phyloP scores from a whole-genome alignment of 495 filamentous ascomycete genomes.

The Astrothelium subdiscretum region DNA sequence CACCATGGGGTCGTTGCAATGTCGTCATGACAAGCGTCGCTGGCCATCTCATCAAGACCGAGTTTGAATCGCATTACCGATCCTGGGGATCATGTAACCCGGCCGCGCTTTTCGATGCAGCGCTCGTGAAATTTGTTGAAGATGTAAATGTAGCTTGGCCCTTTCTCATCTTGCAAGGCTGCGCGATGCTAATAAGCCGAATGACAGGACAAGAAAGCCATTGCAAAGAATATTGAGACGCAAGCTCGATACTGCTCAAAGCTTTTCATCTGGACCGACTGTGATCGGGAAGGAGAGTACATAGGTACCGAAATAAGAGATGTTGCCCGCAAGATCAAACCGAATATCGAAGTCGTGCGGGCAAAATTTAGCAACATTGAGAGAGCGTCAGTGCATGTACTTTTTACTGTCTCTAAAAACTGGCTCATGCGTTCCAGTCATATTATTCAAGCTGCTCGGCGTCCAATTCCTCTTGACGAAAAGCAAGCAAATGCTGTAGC shows the following conservation, averaged over 20 bases:
- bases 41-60: slow-evolving; percentile 66
- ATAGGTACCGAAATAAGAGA: slow-evolving; percentile 88
- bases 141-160: too few species aligned
- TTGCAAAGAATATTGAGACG: slow-evolving; percentile 72
- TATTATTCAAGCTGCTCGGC: slow-evolving; percentile 70
- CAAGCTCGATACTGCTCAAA: slow-evolving; percentile 58
- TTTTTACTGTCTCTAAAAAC: slow-evolving; percentile 22
- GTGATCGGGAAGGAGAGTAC: slow-evolving; percentile 93
- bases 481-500: slow-evolving; percentile 78
- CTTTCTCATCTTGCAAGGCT: slow-evolving; percentile 12
- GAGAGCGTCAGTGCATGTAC: slow-evolving; percentile 44
- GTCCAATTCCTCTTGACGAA: slow-evolving; percentile 69
- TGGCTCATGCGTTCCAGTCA: slow-evolving; percentile 37
- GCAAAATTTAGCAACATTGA: slow-evolving; percentile 95
- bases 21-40: slow-evolving; percentile 89
- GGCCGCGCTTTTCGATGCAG: slow-evolving; percentile 68
- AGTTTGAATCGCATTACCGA: slow-evolving; percentile 59
- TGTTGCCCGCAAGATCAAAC: slow-evolving; percentile 63
- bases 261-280: slow-evolving; percentile 97
- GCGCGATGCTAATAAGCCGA: neutral
- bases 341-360: slow-evolving; percentile 63
- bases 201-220: slow-evolving; percentile 58
- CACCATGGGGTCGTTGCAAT: slow-evolving; percentile 64
- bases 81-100: slow-evolving; percentile 75
- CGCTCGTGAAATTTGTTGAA: slow-evolving; percentile 52